Percentiles rank a stretch among this genome's conserved stretches.
These are phyloP conservation scores for Aspergillus arachidicola DNA, from an alignment of 2,329 filamentous ascomycete species.

Conservation along the genomic window DNA sequence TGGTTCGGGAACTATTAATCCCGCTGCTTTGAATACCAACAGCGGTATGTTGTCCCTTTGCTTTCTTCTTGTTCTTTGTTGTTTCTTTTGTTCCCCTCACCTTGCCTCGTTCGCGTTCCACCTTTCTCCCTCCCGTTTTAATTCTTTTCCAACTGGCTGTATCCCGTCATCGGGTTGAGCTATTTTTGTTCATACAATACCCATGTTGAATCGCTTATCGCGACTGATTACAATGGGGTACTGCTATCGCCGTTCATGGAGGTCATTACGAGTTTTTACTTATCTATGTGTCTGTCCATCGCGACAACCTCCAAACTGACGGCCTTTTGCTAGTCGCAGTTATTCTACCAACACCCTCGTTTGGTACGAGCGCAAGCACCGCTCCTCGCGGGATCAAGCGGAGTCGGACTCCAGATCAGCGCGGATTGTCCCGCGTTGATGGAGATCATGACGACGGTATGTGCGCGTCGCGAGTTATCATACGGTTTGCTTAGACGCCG, in stretches of 20 bases:
- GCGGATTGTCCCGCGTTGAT: conserved; percentile 59
- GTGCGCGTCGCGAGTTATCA: conserved; percentile 47
- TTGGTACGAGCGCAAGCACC: conserved; percentile 45
- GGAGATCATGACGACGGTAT: conserved; percentile 74
- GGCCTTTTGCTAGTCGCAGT: conserved; percentile 37
- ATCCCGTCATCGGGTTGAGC: background rate
- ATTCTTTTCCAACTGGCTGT: background rate
- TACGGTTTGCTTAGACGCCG: conserved; percentile 18
- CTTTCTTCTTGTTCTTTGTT: background rate
- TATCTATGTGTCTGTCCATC: conserved; percentile 21
- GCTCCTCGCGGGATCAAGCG: conserved; percentile 74
- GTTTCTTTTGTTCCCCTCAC: background rate
- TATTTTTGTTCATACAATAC: background rate
- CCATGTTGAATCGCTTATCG: conserved; percentile 4
- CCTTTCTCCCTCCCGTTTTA: background rate
- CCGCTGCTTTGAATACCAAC: conserved; percentile 75
- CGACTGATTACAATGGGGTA: conserved; percentile 3
- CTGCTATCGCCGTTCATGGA: conserved; percentile 15
- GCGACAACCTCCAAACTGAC: conserved; percentile 37
- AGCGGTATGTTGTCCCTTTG: conserved; percentile 59
- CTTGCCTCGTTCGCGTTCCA: background rate
- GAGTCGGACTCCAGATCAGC: conserved; percentile 72
- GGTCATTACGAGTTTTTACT: conserved; percentile 11
- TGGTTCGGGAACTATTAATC: conserved; percentile 88
- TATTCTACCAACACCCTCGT: conserved; percentile 38